phyloP scores from a whole-genome alignment of 1,284 basidiomycete genomes.

The Laetiporus sulphureus region DNA sequence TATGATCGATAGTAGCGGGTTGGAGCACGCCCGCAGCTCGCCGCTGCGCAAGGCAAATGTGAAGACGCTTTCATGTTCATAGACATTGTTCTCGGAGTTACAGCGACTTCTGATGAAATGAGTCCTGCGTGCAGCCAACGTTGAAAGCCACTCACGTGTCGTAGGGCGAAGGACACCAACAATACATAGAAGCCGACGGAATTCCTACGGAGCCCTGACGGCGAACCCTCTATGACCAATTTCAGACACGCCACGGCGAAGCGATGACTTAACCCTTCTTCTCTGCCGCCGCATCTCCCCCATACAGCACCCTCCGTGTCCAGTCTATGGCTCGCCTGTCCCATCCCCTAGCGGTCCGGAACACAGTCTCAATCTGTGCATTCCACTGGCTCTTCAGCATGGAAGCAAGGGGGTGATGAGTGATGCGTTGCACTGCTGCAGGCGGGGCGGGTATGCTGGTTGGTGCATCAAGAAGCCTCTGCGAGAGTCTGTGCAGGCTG shows the following conservation, averaged over 20 bases:
- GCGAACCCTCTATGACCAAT: no score
- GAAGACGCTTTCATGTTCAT: no score
- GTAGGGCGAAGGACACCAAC: no score
- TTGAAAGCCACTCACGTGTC: no score
- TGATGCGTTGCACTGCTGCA: constrained; percentile 22
- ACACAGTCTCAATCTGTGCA: constrained; percentile 21
- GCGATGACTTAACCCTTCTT: background rate
- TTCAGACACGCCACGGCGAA: background rate
- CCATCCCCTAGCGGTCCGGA: constrained; percentile 16
- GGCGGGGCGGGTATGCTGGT: constrained; percentile 15
- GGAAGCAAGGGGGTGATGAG: constrained; percentile 18
- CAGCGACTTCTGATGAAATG: no score
- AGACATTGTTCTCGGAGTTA: no score
- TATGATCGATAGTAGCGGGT: no score
- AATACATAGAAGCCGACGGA: background rate
- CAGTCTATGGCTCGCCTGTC: constrained; percentile 19
- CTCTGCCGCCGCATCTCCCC: constrained; percentile 12
- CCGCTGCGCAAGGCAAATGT: no score
- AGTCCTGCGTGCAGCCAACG: no score
- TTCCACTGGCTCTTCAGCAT: constrained; percentile 26
- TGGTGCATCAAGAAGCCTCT: constrained; percentile 19
- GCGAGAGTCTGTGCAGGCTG: constrained; percentile 23
- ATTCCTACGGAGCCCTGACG: background rate
- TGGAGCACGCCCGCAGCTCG: no score
- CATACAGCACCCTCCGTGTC: constrained; percentile 22